Percentiles rank a stretch among this genome's conserved stretches.
phyloP scores from a whole-genome alignment of 2,329 filamentous ascomycete genomes.

The Venturiaceae sp. region DNA sequence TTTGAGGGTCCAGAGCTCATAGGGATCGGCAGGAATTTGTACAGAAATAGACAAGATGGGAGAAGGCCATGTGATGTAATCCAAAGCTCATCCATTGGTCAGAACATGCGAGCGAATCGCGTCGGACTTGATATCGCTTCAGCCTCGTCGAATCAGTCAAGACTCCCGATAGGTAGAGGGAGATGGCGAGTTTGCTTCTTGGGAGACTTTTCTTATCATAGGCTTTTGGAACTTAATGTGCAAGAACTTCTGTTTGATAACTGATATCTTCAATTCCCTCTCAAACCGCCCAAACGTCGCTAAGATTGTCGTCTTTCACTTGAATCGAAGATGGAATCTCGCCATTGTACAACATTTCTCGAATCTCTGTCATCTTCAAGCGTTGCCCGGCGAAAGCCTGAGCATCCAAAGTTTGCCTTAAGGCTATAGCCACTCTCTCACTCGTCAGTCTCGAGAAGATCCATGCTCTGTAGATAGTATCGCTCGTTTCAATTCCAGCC shows the following conservation, averaged over 20 bases:
- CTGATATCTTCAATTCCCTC: too few relatives aligned
- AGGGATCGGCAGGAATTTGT: not conserved
- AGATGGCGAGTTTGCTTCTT: too few relatives aligned
- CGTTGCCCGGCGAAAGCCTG: not conserved
- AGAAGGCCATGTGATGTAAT: not conserved
- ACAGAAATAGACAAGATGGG: not conserved
- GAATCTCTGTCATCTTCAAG: not conserved
- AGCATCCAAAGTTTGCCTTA: not conserved
- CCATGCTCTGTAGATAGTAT: not conserved
- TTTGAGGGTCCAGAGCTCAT: not conserved
- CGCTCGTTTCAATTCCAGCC: not conserved
- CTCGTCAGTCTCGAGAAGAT: not conserved
- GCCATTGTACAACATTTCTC: not conserved
- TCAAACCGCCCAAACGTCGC: not conserved
- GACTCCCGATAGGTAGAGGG: too few relatives aligned
- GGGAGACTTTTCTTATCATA: too few relatives aligned
- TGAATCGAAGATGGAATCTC: not conserved
- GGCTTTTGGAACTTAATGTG: too few relatives aligned
- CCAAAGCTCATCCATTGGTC: not conserved
- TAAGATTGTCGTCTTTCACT: not conserved
- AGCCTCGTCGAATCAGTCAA: too few relatives aligned
- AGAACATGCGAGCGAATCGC: not conserved
- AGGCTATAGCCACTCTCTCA: not conserved
- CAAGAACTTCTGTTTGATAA: too few relatives aligned
- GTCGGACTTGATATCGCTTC: too few relatives aligned